phyloP scores from a whole-genome alignment of 2,329 filamentous ascomycete genomes.

The Aspergillus novofumigatus region DNA sequence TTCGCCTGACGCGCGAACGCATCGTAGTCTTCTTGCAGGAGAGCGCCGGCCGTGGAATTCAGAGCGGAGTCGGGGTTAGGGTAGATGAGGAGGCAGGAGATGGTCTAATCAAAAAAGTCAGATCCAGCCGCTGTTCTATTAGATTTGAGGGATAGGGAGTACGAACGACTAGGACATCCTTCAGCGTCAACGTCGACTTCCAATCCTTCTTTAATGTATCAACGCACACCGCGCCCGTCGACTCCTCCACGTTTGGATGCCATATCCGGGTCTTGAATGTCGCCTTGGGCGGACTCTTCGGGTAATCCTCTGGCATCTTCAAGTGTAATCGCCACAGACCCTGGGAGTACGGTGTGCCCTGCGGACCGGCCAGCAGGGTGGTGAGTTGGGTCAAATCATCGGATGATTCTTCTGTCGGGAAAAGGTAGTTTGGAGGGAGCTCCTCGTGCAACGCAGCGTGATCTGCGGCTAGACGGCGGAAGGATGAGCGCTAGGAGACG shows the following conservation, averaged over 20 bases:
- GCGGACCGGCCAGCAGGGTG: constrained; percentile 56
- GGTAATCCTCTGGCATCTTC: constrained; percentile 56
- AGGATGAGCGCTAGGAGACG: constrained; percentile 26
- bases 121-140: neutral
- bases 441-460: constrained; percentile 54
- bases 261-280: constrained; percentile 59
- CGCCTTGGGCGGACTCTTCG: constrained; percentile 49
- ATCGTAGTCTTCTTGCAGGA: constrained; percentile 57
- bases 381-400: constrained; percentile 57
- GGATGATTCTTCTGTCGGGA: constrained; percentile 41
- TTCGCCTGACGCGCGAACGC: constrained; percentile 54
- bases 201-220: constrained; percentile 63
- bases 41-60: constrained; percentile 56
- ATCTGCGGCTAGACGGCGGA: constrained; percentile 58
- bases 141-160: neutral
- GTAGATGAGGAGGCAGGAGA: constrained; percentile 59
- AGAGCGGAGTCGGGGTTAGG: constrained; percentile 62
- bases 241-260: constrained; percentile 62
- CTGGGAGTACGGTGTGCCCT: constrained; percentile 55
- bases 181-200: constrained; percentile 54
- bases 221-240: constrained; percentile 59
- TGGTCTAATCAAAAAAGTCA: constrained; percentile 40
- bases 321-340: constrained; percentile 59
- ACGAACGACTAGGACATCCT: constrained; percentile 53
- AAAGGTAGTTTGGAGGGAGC: constrained; percentile 60